phyloP scores from a whole-genome alignment of 306 rosid genomes.

The Cucumis sativus region Cucumber_9930_V3 NC_026659.2:30560001-30560500 shows the following conservation, averaged over 20 bases:
- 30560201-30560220: constrained; percentile 15
- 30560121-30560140: not conserved
- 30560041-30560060: not conserved
- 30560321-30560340: constrained; percentile 34
- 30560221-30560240: constrained; percentile 23
- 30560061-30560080: not conserved
- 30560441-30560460: constrained; percentile 32
- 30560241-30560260: not conserved
- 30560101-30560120: not conserved
- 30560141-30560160: constrained; percentile 3
- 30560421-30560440: constrained; percentile 32
- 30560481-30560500: constrained; percentile 31
- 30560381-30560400: constrained; percentile 28
- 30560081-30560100: not conserved
- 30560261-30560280: constrained; percentile 19
- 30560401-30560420: constrained; percentile 38
- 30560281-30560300: constrained; percentile 7
- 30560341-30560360: constrained; percentile 33
- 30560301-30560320: constrained; percentile 24
- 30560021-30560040: not conserved
- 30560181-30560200: not conserved
- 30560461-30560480: constrained; percentile 10
- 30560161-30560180: constrained; percentile 7
- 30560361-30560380: constrained; percentile 16
- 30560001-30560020: not conserved